Evolutionary conservation across 345 rosid genomes (phyloP).

Genomic region (Linum lewisii): DNA sequence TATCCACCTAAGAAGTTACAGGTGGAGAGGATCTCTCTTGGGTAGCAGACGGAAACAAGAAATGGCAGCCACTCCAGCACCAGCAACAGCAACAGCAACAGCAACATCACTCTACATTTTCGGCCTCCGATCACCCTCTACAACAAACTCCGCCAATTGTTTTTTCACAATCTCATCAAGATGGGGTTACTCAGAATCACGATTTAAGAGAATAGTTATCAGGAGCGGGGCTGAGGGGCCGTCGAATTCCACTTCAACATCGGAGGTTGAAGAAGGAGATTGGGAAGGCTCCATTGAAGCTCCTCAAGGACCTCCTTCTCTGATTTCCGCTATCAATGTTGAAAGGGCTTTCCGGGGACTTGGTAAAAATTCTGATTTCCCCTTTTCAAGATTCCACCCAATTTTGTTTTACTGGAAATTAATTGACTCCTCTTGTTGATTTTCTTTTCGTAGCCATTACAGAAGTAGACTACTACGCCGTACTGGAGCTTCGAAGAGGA

Average conservation of each 20-base stretch:
- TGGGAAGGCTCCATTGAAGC: constrained; percentile 48
- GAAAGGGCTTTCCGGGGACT: constrained; percentile 86
- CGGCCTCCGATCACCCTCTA: background rate
- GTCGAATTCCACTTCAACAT: constrained; percentile 19
- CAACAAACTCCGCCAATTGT: background rate
- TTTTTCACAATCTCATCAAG: background rate
- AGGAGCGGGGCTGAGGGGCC: constrained; percentile 30
- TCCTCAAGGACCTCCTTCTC: constrained; percentile 43
- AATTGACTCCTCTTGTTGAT: constrained; percentile 17
- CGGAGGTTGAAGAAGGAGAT: constrained; percentile 17
- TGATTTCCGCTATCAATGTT: constrained; percentile 65
- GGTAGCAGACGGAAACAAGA: background rate
- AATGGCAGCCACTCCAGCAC: background rate
- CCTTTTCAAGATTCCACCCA: too few relatives aligned
- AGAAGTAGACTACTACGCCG: constrained; percentile 72
- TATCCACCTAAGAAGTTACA: too few relatives aligned
- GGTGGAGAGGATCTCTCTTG: too few relatives aligned
- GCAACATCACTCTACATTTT: background rate
- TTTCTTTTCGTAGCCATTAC: constrained; percentile 75
- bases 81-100: background rate
- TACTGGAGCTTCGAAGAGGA: constrained; percentile 47
- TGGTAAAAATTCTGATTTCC: constrained; percentile 28
- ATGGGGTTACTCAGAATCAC: constrained; percentile 6
- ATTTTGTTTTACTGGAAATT: background rate
- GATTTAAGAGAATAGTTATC: background rate